Evolutionary conservation across 192 early-diverging fungal species (phyloP).

Genomic region (Backusella circina): DNA sequence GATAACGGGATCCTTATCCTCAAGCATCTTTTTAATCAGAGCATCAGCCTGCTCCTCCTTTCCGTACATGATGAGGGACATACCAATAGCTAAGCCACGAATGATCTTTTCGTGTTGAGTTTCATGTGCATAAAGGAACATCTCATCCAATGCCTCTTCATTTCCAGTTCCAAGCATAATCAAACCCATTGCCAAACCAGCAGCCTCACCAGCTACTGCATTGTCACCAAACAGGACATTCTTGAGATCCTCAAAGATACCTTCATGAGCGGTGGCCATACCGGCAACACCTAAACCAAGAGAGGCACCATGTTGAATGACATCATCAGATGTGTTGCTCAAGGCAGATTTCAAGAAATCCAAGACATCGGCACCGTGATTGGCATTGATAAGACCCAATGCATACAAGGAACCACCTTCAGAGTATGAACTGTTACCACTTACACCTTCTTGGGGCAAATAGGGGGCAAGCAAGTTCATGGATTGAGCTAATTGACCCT

Average conservation of each 20-base stretch:
- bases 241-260: constrained; percentile 88
- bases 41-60: constrained; percentile 92
- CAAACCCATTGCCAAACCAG: constrained; percentile 94
- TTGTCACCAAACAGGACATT: constrained; percentile 88
- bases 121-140: constrained; percentile 97
- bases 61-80: constrained; percentile 96
- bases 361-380: constrained; percentile 84
- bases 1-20: constrained; percentile 94
- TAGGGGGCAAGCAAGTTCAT: constrained; percentile 87
- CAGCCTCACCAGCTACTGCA: constrained; percentile 96
- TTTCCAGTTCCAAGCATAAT: constrained; percentile 94
- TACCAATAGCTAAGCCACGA: constrained; percentile 90
- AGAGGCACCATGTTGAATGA: constrained; percentile 95
- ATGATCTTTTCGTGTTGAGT: constrained; percentile 99
- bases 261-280: constrained; percentile 91
- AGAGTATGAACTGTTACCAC: constrained; percentile 79
- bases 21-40: constrained; percentile 78
- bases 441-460: constrained; percentile 88
- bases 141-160: constrained; percentile 80
- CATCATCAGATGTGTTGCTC: constrained; percentile 75
- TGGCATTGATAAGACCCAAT: constrained; percentile 93
- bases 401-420: constrained; percentile 98
- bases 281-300: constrained; percentile 94
- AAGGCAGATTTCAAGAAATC: constrained; percentile 81
- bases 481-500: constrained; percentile 89